Percentiles rank a stretch among this genome's conserved stretches.
These are phyloP conservation scores for Trichoderma koningiopsis DNA, from an alignment of 2,329 filamentous ascomycete genomes.

Conservation along the genomic window DNA sequence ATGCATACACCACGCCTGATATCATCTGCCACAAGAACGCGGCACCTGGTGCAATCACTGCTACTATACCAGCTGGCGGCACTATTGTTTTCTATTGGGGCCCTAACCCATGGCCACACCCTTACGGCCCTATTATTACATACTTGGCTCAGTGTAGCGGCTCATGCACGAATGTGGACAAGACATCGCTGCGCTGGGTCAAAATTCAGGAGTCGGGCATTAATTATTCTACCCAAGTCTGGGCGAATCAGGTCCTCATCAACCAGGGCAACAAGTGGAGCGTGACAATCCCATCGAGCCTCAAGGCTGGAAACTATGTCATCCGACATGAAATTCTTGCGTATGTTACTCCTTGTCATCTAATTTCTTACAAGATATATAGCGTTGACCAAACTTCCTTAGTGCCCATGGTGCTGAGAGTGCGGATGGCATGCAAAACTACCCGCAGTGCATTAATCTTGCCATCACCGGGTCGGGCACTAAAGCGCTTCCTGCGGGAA, in stretches of 20 bases:
- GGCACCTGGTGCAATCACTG: conserved; percentile 44
- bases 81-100: conserved; percentile 52
- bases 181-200: conserved; percentile 48
- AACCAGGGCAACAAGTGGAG: conserved; percentile 54
- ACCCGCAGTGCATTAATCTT: conserved; percentile 56
- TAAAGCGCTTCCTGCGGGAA: conserved; percentile 34
- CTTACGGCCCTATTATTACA: conserved; percentile 48
- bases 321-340: conserved; percentile 59
- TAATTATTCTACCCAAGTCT: conserved; percentile 45
- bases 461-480: conserved; percentile 48
- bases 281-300: conserved; percentile 50
- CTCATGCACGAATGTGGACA: conserved; percentile 45
- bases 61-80: conserved; percentile 48
- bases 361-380: not conserved
- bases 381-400: not conserved
- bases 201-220: conserved; percentile 49
- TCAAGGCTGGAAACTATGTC: conserved; percentile 56
- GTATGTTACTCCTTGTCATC: conserved; percentile 25
- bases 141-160: conserved; percentile 50
- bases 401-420: conserved; percentile 49
- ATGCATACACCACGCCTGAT: conserved; percentile 44
- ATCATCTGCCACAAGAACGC: conserved; percentile 54
- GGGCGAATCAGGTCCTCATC: conserved; percentile 39
- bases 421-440: conserved; percentile 50
- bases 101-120: conserved; percentile 51